phyloP scores from a whole-genome alignment of 441 rosid species.

The Sinapis alba region DNA sequence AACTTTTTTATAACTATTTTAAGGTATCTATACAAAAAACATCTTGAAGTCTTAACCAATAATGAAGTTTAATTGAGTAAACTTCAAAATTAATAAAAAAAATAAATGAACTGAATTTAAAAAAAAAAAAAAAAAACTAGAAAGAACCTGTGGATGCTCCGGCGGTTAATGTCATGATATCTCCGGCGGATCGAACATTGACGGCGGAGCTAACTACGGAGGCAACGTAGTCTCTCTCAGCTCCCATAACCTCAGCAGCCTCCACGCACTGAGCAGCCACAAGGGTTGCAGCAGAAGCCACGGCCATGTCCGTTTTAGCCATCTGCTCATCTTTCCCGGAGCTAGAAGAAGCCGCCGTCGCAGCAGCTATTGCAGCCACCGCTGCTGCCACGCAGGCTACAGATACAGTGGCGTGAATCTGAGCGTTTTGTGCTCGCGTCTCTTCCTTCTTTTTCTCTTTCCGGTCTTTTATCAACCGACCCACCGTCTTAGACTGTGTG shows the following conservation, averaged over 20 bases:
- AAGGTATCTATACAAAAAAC: too few species aligned
- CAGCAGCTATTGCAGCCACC: constrained; percentile 84
- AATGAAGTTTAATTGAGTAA: not conserved
- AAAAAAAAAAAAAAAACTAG: not conserved
- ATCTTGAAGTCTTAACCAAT: too few species aligned
- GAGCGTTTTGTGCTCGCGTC: constrained; percentile 79
- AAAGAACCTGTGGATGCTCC: constrained; percentile 84
- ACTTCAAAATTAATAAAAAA: not conserved
- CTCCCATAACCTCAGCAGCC: constrained; percentile 86
- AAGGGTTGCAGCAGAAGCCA: constrained; percentile 85
- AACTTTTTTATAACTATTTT: too few species aligned
- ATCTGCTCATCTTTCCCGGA: constrained; percentile 15
- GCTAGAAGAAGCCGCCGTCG: constrained; percentile 69
- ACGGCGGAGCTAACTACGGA: constrained; percentile 82
- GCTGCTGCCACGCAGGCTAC: constrained; percentile 91
- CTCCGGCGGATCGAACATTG: constrained; percentile 74
- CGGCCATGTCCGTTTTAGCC: constrained; percentile 41
- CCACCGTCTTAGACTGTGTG: constrained; percentile 76
- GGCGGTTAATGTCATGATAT: constrained; percentile 83
- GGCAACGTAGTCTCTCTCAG: constrained; percentile 78
- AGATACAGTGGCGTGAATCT: constrained; percentile 79
- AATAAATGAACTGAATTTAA: not conserved
- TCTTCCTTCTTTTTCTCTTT: constrained; percentile 92
- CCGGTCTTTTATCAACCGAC: constrained; percentile 84
- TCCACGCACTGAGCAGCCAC: constrained; percentile 95